Percentiles rank a stretch among this genome's conserved stretches.
These are phyloP conservation scores for Gynandropsis gynandra DNA, from an alignment of 345 rosid genomes.

Conservation along the genomic window DNA sequence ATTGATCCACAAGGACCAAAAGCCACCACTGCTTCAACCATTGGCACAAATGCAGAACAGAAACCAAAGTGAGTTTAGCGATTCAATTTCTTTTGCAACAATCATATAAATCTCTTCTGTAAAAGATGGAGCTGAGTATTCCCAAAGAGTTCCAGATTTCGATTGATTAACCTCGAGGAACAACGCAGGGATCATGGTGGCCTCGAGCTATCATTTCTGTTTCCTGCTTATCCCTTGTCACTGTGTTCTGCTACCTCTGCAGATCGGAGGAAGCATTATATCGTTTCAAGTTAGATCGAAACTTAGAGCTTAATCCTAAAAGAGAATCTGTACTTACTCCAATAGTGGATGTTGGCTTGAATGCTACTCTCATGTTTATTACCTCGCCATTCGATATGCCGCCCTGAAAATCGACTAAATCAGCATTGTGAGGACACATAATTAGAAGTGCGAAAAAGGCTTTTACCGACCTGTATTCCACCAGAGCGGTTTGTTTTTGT, in stretches of 20 bases:
- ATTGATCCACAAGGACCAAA: constrained; percentile 30
- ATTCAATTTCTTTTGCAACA: not conserved
- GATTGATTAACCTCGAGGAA: constrained; percentile 67
- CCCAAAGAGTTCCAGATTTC: not conserved
- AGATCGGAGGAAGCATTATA: too few species aligned
- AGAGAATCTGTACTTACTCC: constrained; percentile 41
- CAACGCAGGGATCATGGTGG: constrained; percentile 97
- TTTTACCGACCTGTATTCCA: too few species aligned
- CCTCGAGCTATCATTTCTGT: constrained; percentile 83
- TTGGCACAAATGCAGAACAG: constrained; percentile 64
- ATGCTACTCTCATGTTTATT: constrained; percentile 87
- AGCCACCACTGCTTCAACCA: constrained; percentile 98
- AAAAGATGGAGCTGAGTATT: too few species aligned
- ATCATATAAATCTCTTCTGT: too few species aligned
- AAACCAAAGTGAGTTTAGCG: not conserved
- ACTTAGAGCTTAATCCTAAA: too few species aligned
- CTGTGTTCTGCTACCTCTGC: constrained; percentile 82
- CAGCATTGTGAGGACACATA: too few species aligned
- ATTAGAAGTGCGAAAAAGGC: too few species aligned
- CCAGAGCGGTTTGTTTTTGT: constrained; percentile 87
- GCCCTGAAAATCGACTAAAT: constrained; percentile 20
- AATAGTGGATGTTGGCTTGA: constrained; percentile 96
- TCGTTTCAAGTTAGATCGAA: too few species aligned
- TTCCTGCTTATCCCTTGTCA: constrained; percentile 72
- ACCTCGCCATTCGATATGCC: constrained; percentile 97